Percentiles rank a stretch among this genome's conserved stretches.
phyloP scores from a whole-genome alignment of 2,329 filamentous ascomycete genomes.

The Xylaria sp. region DNA sequence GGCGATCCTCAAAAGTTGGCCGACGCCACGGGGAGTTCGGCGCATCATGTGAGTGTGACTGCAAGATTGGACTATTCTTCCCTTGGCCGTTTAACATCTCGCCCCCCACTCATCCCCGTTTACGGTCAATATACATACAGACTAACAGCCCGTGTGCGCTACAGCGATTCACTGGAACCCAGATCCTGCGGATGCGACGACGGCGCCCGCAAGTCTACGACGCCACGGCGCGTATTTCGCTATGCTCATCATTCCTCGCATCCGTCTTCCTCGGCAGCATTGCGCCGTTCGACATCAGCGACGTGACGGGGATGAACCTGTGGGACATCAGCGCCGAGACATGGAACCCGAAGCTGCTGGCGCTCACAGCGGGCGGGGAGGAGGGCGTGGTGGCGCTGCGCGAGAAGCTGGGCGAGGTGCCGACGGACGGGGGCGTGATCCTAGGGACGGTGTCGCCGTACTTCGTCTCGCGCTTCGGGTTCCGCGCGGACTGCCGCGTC shows the following conservation, averaged over 20 bases:
- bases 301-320: conserved; percentile 95
- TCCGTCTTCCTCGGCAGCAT: conserved; percentile 85
- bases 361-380: conserved; percentile 66
- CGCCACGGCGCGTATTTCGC: conserved; percentile 81
- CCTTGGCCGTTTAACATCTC: not conserved
- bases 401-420: conserved; percentile 79
- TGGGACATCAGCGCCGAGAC: conserved; percentile 81
- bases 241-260: conserved; percentile 94
- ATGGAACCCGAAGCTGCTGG: conserved; percentile 78
- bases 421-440: conserved; percentile 77
- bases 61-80: not conserved
- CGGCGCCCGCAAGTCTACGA: conserved; percentile 82
- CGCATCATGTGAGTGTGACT: conserved; percentile 76
- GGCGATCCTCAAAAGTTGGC: conserved; percentile 73
- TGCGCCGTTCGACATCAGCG: conserved; percentile 89
- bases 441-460: conserved; percentile 79
- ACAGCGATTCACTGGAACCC: conserved; percentile 93
- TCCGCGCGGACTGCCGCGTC: conserved; percentile 75
- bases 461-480: conserved; percentile 79
- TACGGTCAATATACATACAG: not conserved
- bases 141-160: conserved; percentile 19
- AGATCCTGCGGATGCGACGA: conserved; percentile 86
- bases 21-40: conserved; percentile 83
- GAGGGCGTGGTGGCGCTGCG: conserved; percentile 69
- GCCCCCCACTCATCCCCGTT: not conserved